phyloP scores from a whole-genome alignment of 2,329 filamentous ascomycete species.

The Chrysoporthe austroafricana region DNA sequence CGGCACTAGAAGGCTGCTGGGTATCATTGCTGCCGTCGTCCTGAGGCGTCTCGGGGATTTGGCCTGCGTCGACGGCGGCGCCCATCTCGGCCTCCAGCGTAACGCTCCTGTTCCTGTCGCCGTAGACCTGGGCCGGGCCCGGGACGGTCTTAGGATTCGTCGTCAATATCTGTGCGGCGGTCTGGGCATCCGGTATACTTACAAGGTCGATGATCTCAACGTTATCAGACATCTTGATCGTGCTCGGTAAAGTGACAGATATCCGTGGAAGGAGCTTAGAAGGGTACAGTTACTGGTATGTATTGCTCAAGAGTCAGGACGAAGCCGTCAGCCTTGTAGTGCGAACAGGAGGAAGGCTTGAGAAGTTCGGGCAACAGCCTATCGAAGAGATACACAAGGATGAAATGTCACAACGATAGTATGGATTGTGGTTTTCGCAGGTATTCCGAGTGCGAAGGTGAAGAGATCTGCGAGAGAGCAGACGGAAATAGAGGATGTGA shows the following conservation, averaged over 20 bases:
- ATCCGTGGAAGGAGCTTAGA: not conserved
- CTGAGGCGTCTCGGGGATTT: not conserved
- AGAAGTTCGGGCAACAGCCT: accelerated
- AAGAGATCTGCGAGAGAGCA: not conserved
- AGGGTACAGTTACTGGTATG: not conserved
- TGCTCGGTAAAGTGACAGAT: too few relatives aligned
- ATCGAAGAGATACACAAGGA: too few relatives aligned
- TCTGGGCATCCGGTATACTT: not conserved
- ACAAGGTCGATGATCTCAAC: not conserved
- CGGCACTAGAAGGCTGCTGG: not conserved
- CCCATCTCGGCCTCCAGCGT: not conserved
- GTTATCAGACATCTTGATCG: not conserved
- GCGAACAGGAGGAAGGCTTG: not conserved
- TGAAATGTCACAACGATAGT: not conserved
- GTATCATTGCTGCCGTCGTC: not conserved
- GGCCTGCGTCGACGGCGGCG: not conserved
- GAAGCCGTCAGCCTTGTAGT: not conserved
- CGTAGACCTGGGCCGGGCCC: not conserved
- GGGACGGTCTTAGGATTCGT: not conserved
- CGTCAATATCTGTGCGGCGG: not conserved
- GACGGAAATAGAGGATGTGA: not conserved
- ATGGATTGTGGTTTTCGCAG: not conserved
- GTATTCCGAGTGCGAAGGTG: not conserved
- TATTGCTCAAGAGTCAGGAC: not conserved
- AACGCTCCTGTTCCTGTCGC: not conserved